Conservation (phyloP, 2,329 filamentous ascomycete genomes). For the Sclerotinia borealis region DNA sequence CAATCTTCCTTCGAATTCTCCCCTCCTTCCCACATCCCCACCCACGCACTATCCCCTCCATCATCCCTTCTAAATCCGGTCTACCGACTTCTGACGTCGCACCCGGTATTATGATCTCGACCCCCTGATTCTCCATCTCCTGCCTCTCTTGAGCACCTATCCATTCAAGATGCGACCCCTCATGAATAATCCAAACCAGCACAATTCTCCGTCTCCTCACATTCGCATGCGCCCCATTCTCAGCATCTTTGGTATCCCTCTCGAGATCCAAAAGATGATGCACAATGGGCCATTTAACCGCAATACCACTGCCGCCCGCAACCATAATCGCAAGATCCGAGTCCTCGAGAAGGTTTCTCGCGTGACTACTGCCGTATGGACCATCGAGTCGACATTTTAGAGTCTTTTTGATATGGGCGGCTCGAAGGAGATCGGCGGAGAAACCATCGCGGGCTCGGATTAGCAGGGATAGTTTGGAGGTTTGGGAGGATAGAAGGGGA, state of each 20-base stretch:
- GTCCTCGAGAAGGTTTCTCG: slow-evolving; percentile 45
- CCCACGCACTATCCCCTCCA: slow-evolving; percentile 34
- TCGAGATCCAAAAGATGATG: slow-evolving; percentile 40
- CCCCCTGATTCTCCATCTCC: slow-evolving; percentile 43
- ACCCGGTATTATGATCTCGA: slow-evolving; percentile 47
- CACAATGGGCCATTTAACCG: slow-evolving; percentile 55
- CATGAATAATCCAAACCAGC: slow-evolving; percentile 55
- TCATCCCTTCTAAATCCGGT: slow-evolving; percentile 43
- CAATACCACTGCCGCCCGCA: slow-evolving; percentile 59
- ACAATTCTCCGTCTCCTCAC: slow-evolving; percentile 36
- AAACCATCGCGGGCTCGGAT: slow-evolving; percentile 57
- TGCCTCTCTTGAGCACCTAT: slow-evolving; percentile 43
- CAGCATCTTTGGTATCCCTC: slow-evolving; percentile 17
- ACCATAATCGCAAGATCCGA: slow-evolving; percentile 48
- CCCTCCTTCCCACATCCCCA: slow-evolving; percentile 27
- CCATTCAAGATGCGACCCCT: slow-evolving; percentile 48
- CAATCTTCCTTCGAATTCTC: slow-evolving; percentile 36
- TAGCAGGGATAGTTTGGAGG: slow-evolving; percentile 50
- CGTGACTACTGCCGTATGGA: slow-evolving; percentile 55
- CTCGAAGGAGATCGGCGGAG: slow-evolving; percentile 46
- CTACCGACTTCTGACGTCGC: slow-evolving; percentile 48
- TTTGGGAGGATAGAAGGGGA: slow-evolving; percentile 34
- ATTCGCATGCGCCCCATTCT: slow-evolving; percentile 15
- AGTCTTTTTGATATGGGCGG: slow-evolving; percentile 41
- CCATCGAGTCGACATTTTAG: slow-evolving; percentile 53